Evolutionary conservation across 495 filamentous ascomycete genomes (phyloP).

Genomic region (Aspergillus conjunctus): DNA sequence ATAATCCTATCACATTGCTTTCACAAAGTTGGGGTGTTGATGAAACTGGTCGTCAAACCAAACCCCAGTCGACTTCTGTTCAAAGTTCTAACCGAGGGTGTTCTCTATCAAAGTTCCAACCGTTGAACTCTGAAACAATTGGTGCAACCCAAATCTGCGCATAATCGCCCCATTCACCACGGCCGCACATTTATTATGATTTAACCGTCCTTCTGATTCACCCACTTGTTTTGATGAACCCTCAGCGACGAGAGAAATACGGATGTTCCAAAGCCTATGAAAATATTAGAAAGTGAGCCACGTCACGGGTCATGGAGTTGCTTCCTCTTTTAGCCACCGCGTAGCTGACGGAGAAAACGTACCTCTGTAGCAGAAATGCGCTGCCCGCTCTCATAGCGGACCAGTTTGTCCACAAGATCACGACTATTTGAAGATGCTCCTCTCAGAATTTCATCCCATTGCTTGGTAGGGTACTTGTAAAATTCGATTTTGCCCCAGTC

Average conservation of each 20-base stretch:
- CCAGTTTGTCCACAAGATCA: slow-evolving; percentile 56
- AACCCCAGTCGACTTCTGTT: background rate
- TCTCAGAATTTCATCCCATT: slow-evolving; percentile 58
- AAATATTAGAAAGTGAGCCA: slow-evolving; percentile 20
- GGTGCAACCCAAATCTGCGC: too few species aligned
- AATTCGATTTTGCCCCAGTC: slow-evolving; percentile 72
- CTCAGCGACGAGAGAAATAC: slow-evolving; percentile 32
- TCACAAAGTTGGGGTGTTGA: background rate
- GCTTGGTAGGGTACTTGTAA: slow-evolving; percentile 49
- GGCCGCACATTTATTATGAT: too few species aligned
- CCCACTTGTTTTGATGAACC: background rate
- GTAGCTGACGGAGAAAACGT: slow-evolving; percentile 20
- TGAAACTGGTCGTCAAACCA: background rate
- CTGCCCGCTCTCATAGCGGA: slow-evolving; percentile 58
- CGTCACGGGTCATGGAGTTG: background rate
- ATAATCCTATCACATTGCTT: background rate
- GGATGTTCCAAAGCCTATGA: slow-evolving; percentile 42
- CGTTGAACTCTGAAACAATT: too few species aligned
- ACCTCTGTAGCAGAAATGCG: slow-evolving; percentile 55
- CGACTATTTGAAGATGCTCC: slow-evolving; percentile 49
- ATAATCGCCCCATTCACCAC: too few species aligned
- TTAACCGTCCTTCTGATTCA: background rate
- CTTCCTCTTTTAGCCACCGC: background rate
- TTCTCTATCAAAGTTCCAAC: too few species aligned
- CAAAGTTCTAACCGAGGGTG: background rate